Evolutionary conservation across 371 early-diverging fungal species (phyloP).

Genomic region (Nematocida major): DNA sequence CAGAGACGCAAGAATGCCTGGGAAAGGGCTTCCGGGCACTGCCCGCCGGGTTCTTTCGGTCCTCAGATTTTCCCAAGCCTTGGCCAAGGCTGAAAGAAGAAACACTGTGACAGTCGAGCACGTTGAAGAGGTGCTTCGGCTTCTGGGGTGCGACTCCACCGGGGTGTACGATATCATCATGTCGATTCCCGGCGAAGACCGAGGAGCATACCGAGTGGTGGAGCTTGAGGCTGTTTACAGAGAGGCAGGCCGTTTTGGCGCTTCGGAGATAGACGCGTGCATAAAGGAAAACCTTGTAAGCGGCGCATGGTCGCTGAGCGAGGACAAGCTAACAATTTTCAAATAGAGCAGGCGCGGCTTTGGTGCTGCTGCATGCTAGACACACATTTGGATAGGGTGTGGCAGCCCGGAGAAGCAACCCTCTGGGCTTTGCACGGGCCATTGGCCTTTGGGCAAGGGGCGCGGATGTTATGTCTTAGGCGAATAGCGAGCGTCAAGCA

Average conservation of each 20-base stretch:
- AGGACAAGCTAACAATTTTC: conserved; percentile 56
- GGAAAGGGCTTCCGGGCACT: conserved; percentile 64
- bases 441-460: no score
- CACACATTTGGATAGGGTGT: no score
- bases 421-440: no score
- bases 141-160: conserved; percentile 75
- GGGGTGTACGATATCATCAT: conserved; percentile 59
- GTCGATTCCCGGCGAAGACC: conserved; percentile 42
- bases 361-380: background rate
- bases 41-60: conserved; percentile 75
- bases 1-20: conserved; percentile 68
- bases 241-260: conserved; percentile 38
- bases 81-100: conserved; percentile 66
- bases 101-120: conserved; percentile 65
- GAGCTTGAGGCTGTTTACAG: conserved; percentile 43
- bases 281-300: conserved; percentile 50
- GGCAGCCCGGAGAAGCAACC: no score
- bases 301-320: conserved; percentile 57
- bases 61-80: conserved; percentile 72
- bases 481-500: no score
- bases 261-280: conserved; percentile 54
- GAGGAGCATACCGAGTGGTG: conserved; percentile 30
- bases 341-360: no score
- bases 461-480: no score
- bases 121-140: conserved; percentile 82